Percentiles rank a stretch among this genome's conserved stretches.
Evolutionary conservation across 176 grass and related monocot species (phyloP).

Genomic region (Raddia distichophylla): DNA sequence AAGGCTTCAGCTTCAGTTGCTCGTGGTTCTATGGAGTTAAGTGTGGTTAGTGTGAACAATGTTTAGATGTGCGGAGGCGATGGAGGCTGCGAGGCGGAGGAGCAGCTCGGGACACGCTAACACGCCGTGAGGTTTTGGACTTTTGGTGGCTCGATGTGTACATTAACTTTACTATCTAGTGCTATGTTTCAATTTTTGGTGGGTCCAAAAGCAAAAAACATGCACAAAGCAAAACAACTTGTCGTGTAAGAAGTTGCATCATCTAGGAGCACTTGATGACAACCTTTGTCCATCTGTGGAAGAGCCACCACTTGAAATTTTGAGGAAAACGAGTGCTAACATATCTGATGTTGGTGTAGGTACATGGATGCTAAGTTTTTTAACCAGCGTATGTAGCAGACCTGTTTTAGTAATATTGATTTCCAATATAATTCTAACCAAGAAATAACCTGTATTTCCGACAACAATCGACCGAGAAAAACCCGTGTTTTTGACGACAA

Average conservation of each 20-base stretch:
- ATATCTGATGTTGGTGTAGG: constrained; percentile 59
- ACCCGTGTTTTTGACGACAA: background rate
- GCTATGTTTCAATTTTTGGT: constrained; percentile 64
- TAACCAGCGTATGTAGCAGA: constrained; percentile 14
- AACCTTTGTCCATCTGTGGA: constrained; percentile 55
- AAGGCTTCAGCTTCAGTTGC: too few relatives aligned
- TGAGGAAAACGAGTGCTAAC: constrained; percentile 11
- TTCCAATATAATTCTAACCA: constrained; percentile 12
- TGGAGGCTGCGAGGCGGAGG: too few relatives aligned
- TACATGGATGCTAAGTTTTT: constrained; percentile 40
- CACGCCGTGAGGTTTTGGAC: too few relatives aligned
- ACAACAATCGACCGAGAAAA: background rate
- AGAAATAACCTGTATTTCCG: background rate
- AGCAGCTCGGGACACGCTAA: too few relatives aligned
- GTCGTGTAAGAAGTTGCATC: constrained; percentile 88
- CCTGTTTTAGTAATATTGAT: constrained; percentile 12
- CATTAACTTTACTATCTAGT: constrained; percentile 64
- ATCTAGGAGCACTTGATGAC: constrained; percentile 71
- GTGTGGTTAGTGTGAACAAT: too few relatives aligned
- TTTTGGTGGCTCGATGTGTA: constrained; percentile 64
- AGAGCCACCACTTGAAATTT: constrained; percentile 34
- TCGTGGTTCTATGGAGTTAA: too few relatives aligned
- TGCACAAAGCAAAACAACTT: constrained; percentile 69
- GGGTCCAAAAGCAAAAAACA: constrained; percentile 64
- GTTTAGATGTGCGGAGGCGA: too few relatives aligned